A percentile compares a stretch with the other conserved stretches of the same genome.
These are phyloP conservation scores for Ehretia macrophylla DNA, from an alignment of 257 asterid species.

Conservation along the genomic window DNA sequence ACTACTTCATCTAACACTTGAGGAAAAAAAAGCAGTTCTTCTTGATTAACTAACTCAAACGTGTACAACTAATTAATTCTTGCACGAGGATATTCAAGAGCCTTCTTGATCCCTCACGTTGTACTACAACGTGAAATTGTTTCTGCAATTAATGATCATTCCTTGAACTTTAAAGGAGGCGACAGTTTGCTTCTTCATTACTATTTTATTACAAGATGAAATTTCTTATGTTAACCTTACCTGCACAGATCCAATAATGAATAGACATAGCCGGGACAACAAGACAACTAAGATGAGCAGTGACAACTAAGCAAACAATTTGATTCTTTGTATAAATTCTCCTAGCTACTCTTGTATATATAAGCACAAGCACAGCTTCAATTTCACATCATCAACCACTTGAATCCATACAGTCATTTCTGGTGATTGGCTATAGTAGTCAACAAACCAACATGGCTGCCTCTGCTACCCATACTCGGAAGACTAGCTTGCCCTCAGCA, in stretches of 20 bases:
- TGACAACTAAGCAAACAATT: conserved; percentile 1
- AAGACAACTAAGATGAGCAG: conserved; percentile 2
- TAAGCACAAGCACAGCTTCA: not conserved
- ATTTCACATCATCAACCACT: not conserved
- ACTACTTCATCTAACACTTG: too few species aligned
- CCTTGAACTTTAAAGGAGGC: not conserved
- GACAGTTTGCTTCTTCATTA: not conserved
- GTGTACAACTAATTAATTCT: too few species aligned
- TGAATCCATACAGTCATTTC: not conserved
- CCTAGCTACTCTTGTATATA: not conserved
- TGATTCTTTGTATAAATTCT: not conserved
- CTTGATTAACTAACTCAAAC: too few species aligned
- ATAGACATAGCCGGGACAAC: not conserved
- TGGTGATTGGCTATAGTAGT: not conserved
- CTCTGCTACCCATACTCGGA: not conserved
- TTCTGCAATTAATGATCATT: not conserved
- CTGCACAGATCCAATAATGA: not conserved
- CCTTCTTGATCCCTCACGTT: not conserved
- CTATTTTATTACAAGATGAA: not conserved
- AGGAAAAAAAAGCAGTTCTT: too few species aligned
- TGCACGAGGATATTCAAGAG: too few species aligned
- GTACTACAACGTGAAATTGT: not conserved
- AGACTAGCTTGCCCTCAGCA: conserved; percentile 24
- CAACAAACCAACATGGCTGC: not conserved
- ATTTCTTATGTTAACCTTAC: not conserved